Percentiles rank a stretch among this genome's conserved stretches.
phyloP scores from a whole-genome alignment of 768 basidiomycete species.

The Pholiota microspora region DNA sequence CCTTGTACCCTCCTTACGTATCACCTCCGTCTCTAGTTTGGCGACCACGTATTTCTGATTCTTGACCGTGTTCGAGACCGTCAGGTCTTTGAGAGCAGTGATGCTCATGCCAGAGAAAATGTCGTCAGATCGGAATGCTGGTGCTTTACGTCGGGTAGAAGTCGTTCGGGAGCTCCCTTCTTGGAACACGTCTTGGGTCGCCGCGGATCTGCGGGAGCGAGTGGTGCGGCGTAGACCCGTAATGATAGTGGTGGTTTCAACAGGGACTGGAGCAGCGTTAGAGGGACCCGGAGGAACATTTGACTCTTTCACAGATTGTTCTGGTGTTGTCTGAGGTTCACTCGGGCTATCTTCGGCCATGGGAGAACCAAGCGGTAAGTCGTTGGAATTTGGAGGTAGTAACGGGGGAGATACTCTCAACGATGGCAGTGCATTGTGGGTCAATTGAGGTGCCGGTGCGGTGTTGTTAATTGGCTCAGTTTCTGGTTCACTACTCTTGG shows the following conservation, averaged over 20 bases:
- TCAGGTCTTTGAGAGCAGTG: conserved; percentile 66
- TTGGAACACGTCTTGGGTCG: conserved; percentile 36
- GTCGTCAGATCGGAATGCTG: conserved; percentile 31
- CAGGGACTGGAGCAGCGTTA: conserved; percentile 3
- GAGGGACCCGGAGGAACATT: not conserved
- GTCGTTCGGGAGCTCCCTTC: conserved; percentile 24
- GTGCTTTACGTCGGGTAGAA: conserved; percentile 43
- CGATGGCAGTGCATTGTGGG: not conserved
- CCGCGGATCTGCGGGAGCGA: conserved; percentile 41
- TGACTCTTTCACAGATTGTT: conserved; percentile 2
- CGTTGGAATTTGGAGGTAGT: conserved; percentile 10
- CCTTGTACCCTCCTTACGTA: conserved; percentile 65
- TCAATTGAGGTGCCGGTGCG: not conserved
- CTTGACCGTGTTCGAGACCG: conserved; percentile 64
- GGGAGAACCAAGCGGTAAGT: conserved; percentile 22
- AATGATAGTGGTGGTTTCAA: conserved; percentile 4
- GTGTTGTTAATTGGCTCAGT: not conserved
- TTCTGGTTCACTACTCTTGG: not conserved
- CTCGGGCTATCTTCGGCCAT: conserved; percentile 20
- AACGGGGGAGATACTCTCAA: conserved; percentile 3
- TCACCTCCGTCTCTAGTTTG: conserved; percentile 65
- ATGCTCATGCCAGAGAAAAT: conserved; percentile 67
- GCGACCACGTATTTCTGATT: conserved; percentile 68
- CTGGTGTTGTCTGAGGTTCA: not conserved
- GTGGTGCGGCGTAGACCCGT: conserved; percentile 45